These are phyloP conservation scores for Eucalyptus paniculata DNA, from an alignment of 345 rosid genomes.

Conservation along the genomic window DNA sequence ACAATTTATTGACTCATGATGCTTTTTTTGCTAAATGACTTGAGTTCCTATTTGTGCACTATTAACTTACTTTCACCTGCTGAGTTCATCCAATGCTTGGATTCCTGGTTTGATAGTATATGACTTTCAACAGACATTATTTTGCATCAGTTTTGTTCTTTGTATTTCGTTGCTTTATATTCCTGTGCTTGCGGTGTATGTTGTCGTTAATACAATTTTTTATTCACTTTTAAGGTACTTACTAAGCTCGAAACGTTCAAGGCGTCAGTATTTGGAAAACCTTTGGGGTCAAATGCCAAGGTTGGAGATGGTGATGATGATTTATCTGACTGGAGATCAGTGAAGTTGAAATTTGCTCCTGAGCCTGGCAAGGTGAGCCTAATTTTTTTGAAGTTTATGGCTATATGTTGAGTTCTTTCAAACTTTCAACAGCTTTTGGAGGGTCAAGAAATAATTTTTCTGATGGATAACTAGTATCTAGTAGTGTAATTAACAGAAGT, in stretches of 20 bases:
- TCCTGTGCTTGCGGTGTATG: not conserved
- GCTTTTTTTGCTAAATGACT: not conserved
- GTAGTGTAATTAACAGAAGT: not conserved
- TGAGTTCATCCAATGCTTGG: not conserved
- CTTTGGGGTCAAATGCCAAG: constrained; percentile 21
- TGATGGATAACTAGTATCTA: not conserved
- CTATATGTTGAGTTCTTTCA: not conserved
- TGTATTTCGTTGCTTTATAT: not conserved
- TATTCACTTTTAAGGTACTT: constrained; percentile 34
- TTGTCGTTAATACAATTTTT: not conserved
- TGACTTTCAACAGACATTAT: not conserved
- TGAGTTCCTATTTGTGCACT: not conserved
- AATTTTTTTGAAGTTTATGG: not conserved
- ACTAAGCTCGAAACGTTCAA: constrained; percentile 72
- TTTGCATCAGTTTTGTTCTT: not conserved
- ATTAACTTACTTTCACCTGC: not conserved
- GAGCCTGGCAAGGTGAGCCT: constrained; percentile 59
- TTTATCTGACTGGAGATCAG: constrained; percentile 68
- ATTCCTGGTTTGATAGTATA: not conserved
- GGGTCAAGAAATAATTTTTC: not conserved
- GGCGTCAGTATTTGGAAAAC: constrained; percentile 34
- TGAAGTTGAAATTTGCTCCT: constrained; percentile 45
- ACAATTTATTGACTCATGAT: not conserved
- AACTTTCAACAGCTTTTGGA: not conserved
- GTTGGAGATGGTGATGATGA: constrained; percentile 42